A percentile compares a stretch with the other conserved stretches of the same genome.
phyloP scores from a whole-genome alignment of 192 early-diverging fungal genomes.

The Linnemannia schmuckeri region DNA sequence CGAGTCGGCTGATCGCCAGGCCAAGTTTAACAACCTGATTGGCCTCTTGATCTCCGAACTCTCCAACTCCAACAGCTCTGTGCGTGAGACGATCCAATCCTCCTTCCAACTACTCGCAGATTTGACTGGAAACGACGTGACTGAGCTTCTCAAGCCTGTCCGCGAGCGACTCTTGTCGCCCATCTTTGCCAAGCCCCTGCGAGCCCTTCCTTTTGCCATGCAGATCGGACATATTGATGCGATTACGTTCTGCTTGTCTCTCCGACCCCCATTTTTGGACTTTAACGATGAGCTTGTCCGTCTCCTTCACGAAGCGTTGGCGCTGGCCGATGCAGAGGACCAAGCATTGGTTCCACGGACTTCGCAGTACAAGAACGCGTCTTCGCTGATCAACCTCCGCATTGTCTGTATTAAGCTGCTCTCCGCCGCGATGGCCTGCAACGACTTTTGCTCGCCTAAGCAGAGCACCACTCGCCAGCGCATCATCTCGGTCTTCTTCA shows the following conservation, averaged over 20 bases:
- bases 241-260: constrained; percentile 93
- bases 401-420: constrained; percentile 98
- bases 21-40: constrained; percentile 85
- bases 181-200: constrained; percentile 97
- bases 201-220: constrained; percentile 94
- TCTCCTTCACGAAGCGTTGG: constrained; percentile 91
- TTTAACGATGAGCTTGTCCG: constrained; percentile 95
- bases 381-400: constrained; percentile 87
- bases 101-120: constrained; percentile 86
- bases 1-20: constrained; percentile 61
- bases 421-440: constrained; percentile 91
- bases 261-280: constrained; percentile 88
- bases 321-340: constrained; percentile 97
- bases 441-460: constrained; percentile 81
- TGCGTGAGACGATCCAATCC: constrained; percentile 89
- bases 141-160: constrained; percentile 86
- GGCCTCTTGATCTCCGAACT: constrained; percentile 90
- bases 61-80: constrained; percentile 88
- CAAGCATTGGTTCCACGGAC: constrained; percentile 91
- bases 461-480: constrained; percentile 86
- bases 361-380: constrained; percentile 84
- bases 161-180: constrained; percentile 88
- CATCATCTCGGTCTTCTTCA: constrained; percentile 99
- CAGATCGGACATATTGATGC: constrained; percentile 99
- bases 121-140: constrained; percentile 82